Evolutionary conservation across 768 basidiomycete species (phyloP).

Genomic region (Lanmaoa rubissima): DNA sequence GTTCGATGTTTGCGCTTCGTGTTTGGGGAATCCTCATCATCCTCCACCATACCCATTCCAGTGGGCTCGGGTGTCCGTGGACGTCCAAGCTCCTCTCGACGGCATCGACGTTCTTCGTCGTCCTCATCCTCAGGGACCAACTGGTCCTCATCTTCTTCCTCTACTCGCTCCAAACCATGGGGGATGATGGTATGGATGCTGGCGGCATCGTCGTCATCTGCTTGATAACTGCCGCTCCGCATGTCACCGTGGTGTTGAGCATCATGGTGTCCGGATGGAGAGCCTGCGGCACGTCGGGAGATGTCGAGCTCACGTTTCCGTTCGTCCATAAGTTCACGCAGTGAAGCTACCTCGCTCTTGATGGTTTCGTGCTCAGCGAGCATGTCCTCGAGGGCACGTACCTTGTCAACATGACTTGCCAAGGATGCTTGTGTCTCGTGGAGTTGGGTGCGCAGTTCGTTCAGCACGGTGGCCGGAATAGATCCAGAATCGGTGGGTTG

Average conservation of each 20-base stretch:
- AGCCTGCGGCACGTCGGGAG: constrained; percentile 20
- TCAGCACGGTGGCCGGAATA: constrained; percentile 33
- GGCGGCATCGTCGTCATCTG: constrained; percentile 68
- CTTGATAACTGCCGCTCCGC: constrained; percentile 25
- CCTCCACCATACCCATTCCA: constrained; percentile 49
- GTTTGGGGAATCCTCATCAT: constrained; percentile 39
- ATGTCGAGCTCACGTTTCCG: constrained; percentile 50
- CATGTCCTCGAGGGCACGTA: constrained; percentile 77
- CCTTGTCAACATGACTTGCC: constrained; percentile 75
- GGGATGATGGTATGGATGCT: constrained; percentile 73
- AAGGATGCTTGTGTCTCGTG: constrained; percentile 81
- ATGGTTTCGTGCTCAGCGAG: constrained; percentile 83
- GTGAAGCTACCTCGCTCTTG: constrained; percentile 68
- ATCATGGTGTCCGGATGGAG: constrained; percentile 25
- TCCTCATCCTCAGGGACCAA: constrained; percentile 38
- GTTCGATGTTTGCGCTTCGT: constrained; percentile 20
- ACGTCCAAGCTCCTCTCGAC: constrained; percentile 58
- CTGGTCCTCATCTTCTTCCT: constrained; percentile 72
- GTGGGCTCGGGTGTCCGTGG: constrained; percentile 83
- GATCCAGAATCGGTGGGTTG: constrained; percentile 30
- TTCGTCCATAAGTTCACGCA: constrained; percentile 73
- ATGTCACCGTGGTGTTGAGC: constrained; percentile 20
- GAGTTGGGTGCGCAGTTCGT: constrained; percentile 78
- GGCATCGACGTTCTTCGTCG: constrained; percentile 45
- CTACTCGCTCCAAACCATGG: constrained; percentile 68